These are phyloP conservation scores for Chloropicon primus DNA, from an alignment of 139 green algal genomes.

Conservation along the genomic window DNA sequence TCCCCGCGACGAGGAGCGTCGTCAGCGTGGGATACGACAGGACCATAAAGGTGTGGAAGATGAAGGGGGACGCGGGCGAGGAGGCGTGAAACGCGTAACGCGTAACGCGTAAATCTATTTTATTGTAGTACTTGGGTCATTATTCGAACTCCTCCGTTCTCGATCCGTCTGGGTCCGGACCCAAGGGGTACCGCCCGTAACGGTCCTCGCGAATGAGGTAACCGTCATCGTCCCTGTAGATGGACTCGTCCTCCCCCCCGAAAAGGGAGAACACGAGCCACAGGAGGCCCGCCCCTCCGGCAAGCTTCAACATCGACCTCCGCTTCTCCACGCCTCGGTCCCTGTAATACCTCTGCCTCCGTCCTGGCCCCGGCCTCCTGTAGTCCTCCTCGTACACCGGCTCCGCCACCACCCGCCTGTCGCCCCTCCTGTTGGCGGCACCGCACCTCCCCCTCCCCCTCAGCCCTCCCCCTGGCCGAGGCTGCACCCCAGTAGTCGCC, in stretches of 20 bases:
- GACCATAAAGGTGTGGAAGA: slow-evolving; percentile 69
- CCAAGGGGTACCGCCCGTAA: not conserved
- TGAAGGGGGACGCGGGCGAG: slow-evolving; percentile 17
- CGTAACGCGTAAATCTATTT: no score
- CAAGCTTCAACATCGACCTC: not conserved
- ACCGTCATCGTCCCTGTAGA: not conserved
- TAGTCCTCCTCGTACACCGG: no score
- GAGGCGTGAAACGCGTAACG: slow-evolving; percentile 4
- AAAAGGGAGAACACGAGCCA: not conserved
- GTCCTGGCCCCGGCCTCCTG: no score
- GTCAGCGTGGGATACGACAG: slow-evolving; percentile 63
- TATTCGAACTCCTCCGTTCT: not conserved
- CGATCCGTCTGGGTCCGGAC: not conserved
- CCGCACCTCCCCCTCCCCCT: no score
- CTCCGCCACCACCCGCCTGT: no score
- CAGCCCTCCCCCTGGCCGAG: no score
- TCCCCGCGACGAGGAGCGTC: slow-evolving; percentile 22
- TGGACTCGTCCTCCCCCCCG: not conserved
- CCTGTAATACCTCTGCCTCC: no score
- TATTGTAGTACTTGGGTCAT: no score
- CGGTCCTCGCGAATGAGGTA: not conserved
- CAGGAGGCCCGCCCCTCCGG: not conserved
- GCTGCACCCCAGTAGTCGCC: no score
- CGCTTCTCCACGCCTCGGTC: not conserved
- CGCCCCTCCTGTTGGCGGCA: no score